Percentiles rank a stretch among this genome's conserved stretches.
Evolutionary conservation across 2,329 filamentous ascomycete species (phyloP).

Genomic region (Hypoxylon sp.): DNA sequence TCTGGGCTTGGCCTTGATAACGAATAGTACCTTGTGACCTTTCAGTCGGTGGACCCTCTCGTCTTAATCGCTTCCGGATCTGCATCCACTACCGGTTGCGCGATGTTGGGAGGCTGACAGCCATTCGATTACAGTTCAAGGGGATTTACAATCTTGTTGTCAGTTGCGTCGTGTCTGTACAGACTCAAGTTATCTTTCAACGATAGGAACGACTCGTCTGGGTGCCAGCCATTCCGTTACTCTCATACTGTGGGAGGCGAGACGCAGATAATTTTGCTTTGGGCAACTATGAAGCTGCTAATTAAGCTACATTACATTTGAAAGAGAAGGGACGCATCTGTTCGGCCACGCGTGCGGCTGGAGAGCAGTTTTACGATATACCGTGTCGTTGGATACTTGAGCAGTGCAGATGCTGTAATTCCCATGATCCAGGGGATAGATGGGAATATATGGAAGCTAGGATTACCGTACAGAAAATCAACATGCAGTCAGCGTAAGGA

Average conservation of each 20-base stretch:
- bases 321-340: conserved; percentile 10
- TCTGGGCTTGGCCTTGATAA: conserved; percentile 25
- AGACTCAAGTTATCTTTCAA: too few species aligned
- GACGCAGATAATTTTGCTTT: not conserved
- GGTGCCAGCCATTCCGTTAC: not conserved
- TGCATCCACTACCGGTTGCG: conserved; percentile 6
- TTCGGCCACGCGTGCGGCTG: conserved; percentile 11
- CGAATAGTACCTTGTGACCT: conserved; percentile 32
- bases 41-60: conserved; percentile 8
- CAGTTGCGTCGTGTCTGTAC: conserved; percentile 14
- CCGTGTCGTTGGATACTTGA: conserved; percentile 19
- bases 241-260: not conserved
- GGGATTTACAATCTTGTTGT: conserved; percentile 24
- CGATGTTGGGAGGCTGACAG: conserved; percentile 20
- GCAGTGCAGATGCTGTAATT: conserved; percentile 33
- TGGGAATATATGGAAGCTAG: conserved; percentile 2
- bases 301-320: not conserved
- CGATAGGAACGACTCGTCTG: conserved; percentile 19
- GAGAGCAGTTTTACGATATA: conserved; percentile 11
- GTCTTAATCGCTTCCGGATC: conserved; percentile 12
- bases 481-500: conserved; percentile 28
- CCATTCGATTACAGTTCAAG: not conserved
- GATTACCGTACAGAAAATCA: conserved; percentile 19
- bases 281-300: not conserved
- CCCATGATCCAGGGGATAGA: conserved; percentile 11